Evolutionary conservation across 768 basidiomycete genomes (phyloP).

Genomic region (Peribolospora kevripleyi): DNA sequence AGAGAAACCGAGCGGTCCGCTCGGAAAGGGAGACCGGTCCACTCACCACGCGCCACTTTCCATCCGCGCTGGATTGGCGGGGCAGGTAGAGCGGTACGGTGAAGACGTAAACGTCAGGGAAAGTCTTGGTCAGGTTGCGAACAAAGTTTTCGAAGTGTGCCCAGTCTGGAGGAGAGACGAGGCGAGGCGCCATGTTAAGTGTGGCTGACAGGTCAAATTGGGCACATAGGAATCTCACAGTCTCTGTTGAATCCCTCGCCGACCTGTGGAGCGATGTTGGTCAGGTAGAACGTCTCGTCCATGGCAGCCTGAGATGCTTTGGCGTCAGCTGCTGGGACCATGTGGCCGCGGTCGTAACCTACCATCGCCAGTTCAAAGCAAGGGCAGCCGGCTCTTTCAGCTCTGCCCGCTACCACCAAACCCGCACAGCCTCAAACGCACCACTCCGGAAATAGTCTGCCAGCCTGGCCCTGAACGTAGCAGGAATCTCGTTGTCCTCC

Average conservation of each 20-base stretch:
- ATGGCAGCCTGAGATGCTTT: constrained; percentile 70
- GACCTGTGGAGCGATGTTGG: constrained; percentile 95
- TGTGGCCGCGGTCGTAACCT: constrained; percentile 75
- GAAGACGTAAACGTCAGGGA: constrained; percentile 89
- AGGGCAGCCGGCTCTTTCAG: neutral
- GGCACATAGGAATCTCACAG: constrained; percentile 30
- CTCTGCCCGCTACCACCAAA: too few species aligned
- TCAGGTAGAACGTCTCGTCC: constrained; percentile 83
- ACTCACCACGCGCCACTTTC: constrained; percentile 85
- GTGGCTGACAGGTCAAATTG: neutral
- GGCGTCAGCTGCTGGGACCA: constrained; percentile 90
- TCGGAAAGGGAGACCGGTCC: neutral
- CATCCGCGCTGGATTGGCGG: constrained; percentile 52
- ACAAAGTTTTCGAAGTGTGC: constrained; percentile 94
- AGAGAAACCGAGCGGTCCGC: neutral
- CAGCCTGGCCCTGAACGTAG: constrained; percentile 51
- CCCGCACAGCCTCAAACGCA: too few species aligned
- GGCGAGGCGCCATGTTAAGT: neutral
- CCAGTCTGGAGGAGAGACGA: constrained; percentile 40
- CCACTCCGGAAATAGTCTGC: constrained; percentile 80
- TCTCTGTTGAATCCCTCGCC: constrained; percentile 93
- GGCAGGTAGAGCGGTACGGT: constrained; percentile 80
- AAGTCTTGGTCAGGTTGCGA: constrained; percentile 57
- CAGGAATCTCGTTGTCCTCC: constrained; percentile 60
- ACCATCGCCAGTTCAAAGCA: constrained; percentile 2